These are phyloP conservation scores for Venturia carpophila DNA, from an alignment of 2,329 filamentous ascomycete genomes.

Conservation along the genomic window DNA sequence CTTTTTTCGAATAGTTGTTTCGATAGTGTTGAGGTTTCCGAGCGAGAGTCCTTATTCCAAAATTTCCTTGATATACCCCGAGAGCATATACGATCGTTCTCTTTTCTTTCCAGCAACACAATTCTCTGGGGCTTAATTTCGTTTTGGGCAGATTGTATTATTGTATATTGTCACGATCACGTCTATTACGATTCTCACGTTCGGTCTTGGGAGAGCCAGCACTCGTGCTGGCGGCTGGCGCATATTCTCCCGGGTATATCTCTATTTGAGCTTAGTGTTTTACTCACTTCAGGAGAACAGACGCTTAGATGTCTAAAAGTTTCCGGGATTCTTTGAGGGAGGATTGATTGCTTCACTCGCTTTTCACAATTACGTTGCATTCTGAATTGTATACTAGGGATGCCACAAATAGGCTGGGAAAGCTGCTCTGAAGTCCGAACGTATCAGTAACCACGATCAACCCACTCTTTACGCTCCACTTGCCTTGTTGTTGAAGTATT, in stretches of 20 bases:
- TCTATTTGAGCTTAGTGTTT: not conserved
- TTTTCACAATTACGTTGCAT: not conserved
- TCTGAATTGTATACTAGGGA: not conserved
- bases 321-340: not conserved
- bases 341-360: not conserved
- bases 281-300: not conserved
- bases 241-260: not conserved
- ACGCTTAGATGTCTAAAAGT: not conserved
- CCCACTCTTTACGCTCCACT: not conserved
- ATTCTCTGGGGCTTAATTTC: not conserved
- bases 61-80: constrained; percentile 4
- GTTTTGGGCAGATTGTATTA: not conserved
- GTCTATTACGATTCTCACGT: constrained; percentile 10
- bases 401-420: not conserved
- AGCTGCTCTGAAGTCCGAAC: not conserved
- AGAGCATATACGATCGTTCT: not conserved
- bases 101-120: not conserved
- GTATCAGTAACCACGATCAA: not conserved
- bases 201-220: constrained; percentile 3
- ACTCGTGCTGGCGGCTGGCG: not conserved
- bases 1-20: not conserved
- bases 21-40: not conserved
- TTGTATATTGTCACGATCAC: constrained; percentile 7
- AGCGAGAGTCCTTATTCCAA: not conserved
- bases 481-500: not conserved